These are phyloP conservation scores for Pyrenophora teres DNA, from an alignment of 2,329 filamentous ascomycete species.

Conservation along the genomic window DNA sequence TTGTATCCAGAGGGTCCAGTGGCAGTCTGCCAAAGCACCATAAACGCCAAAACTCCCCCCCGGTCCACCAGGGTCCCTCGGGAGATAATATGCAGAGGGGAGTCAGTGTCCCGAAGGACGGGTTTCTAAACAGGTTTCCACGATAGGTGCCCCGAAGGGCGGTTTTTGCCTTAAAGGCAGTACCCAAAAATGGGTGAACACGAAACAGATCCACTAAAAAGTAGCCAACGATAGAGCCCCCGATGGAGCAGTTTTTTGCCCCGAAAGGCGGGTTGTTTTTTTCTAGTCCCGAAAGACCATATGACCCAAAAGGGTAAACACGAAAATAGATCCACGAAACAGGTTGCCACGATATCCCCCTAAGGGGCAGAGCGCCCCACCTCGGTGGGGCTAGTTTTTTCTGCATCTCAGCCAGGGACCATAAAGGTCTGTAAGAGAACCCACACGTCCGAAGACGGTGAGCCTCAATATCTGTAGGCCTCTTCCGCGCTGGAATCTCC, in stretches of 20 bases:
- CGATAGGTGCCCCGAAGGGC: neutral
- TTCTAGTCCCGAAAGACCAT: no score
- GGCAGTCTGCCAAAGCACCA: no score
- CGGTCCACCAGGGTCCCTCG: no score
- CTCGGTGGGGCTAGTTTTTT: slow-evolving; percentile 19
- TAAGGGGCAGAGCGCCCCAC: neutral
- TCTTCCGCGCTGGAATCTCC: slow-evolving; percentile 32
- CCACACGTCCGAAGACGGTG: slow-evolving; percentile 5
- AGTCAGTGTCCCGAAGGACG: neutral
- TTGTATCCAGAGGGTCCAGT: no score
- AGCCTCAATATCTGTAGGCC: slow-evolving; percentile 34
- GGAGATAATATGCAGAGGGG: neutral
- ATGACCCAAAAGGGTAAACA: no score
- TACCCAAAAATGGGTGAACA: neutral
- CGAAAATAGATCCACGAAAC: no score
- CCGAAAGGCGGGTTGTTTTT: no score
- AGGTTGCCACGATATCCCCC: neutral
- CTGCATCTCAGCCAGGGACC: slow-evolving; percentile 35
- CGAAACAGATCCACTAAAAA: neutral
- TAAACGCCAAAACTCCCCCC: no score
- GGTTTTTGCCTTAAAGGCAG: neutral
- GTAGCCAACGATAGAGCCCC: neutral
- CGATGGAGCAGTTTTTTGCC: neutral
- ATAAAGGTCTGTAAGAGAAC: slow-evolving; percentile 31
- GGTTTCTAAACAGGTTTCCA: neutral